phyloP scores from a whole-genome alignment of 2,329 filamentous ascomycete species.

The Calonectria hawksworthii region DNA sequence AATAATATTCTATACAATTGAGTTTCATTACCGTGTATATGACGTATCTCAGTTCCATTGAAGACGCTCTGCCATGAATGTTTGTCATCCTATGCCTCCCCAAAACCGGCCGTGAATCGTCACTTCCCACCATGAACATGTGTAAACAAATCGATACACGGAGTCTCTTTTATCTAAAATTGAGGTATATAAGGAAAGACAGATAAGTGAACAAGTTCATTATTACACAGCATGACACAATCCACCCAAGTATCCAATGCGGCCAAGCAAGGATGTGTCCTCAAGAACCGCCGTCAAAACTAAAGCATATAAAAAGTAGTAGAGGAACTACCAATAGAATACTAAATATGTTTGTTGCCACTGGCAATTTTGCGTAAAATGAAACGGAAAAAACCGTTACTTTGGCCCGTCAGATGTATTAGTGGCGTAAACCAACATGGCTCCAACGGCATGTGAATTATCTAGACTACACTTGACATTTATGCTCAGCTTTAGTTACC shows the following conservation, averaged over 20 bases:
- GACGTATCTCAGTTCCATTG: neutral
- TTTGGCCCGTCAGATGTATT: neutral
- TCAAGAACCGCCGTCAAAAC: neutral
- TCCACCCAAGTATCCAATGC: neutral
- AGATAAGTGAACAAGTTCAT: neutral
- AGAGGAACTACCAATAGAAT: neutral
- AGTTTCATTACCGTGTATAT: neutral
- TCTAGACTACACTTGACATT: neutral
- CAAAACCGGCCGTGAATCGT: neutral
- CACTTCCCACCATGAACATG: neutral
- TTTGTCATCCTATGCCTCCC: neutral
- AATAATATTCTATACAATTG: neutral
- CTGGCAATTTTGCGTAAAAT: neutral
- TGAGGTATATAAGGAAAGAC: neutral
- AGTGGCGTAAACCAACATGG: neutral
- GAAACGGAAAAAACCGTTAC: neutral
- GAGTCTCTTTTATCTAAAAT: neutral
- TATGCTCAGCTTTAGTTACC: too few species aligned
- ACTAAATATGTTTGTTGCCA: neutral
- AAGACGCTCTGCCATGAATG: neutral
- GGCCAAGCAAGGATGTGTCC: neutral
- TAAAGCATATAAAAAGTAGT: neutral
- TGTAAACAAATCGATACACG: neutral
- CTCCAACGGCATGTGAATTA: neutral
- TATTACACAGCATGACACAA: neutral